Conservation (phyloP, 2,329 filamentous ascomycete genomes). For the Epichloe coenophiala region DNA sequence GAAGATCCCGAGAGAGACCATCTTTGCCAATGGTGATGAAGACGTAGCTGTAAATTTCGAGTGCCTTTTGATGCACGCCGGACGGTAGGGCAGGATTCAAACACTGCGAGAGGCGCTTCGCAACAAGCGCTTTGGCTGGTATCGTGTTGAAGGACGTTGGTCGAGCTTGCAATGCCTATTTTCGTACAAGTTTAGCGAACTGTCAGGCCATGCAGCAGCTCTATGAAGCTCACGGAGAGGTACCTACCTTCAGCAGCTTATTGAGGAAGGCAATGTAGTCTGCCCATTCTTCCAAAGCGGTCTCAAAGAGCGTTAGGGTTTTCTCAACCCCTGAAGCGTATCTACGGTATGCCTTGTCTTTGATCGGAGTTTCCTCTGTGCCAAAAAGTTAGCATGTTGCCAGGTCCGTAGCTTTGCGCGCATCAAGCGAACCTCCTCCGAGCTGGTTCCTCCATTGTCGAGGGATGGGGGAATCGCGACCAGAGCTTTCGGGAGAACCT, state of each 20-base stretch:
- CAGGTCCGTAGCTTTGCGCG: constrained; percentile 4
- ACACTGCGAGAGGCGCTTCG: constrained; percentile 88
- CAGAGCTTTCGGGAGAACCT: constrained; percentile 70
- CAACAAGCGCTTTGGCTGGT: constrained; percentile 69
- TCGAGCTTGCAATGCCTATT: constrained; percentile 74
- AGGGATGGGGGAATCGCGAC: constrained; percentile 63
- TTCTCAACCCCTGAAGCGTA: constrained; percentile 84
- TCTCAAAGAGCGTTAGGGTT: constrained; percentile 81
- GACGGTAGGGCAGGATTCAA: constrained; percentile 86
- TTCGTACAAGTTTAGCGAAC: constrained; percentile 1
- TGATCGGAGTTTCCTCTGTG: constrained; percentile 39
- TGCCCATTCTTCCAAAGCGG: constrained; percentile 92
- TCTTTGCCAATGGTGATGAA: constrained; percentile 77
- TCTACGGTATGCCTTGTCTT: constrained; percentile 64
- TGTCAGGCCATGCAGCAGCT: background rate
- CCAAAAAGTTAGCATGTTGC: constrained; percentile 1
- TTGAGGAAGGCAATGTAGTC: constrained; percentile 98
- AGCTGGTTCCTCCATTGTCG: constrained; percentile 67
- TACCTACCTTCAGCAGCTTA: constrained; percentile 84
- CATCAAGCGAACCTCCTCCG: constrained; percentile 51
- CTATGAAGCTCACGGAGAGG: background rate
- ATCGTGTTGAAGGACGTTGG: constrained; percentile 58
- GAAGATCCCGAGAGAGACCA: constrained; percentile 66
- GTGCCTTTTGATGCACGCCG: constrained; percentile 90
- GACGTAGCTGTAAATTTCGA: constrained; percentile 85